These are phyloP conservation scores for Zymoseptoria brevis DNA, from an alignment of 2,329 filamentous ascomycete species.

Conservation along the genomic window DNA sequence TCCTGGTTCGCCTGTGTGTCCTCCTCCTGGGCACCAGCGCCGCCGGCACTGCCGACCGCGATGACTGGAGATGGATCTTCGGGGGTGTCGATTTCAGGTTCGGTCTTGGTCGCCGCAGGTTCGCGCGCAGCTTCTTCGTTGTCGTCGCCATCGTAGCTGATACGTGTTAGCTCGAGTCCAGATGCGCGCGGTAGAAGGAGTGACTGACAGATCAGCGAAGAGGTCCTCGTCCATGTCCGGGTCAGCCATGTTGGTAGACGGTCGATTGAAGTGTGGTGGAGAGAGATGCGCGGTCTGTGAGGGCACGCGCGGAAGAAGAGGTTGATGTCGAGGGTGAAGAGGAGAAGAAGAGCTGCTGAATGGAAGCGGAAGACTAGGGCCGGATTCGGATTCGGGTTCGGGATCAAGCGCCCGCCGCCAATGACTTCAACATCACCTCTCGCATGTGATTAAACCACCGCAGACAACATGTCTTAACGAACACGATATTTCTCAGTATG, in stretches of 20 bases:
- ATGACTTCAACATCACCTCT: too few species aligned
- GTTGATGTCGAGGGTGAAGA: neutral
- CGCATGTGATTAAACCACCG: neutral
- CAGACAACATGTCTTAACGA: neutral
- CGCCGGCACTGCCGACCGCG: slow-evolving; percentile 10
- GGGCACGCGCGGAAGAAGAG: too few species aligned
- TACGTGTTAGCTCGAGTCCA: slow-evolving; percentile 4
- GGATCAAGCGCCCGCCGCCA: too few species aligned
- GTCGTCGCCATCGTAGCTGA: slow-evolving; percentile 48
- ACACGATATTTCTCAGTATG: slow-evolving; percentile 25
- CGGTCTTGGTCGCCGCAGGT: slow-evolving; percentile 13
- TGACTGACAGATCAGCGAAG: slow-evolving; percentile 81
- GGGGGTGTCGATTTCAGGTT: slow-evolving; percentile 9
- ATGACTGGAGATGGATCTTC: slow-evolving; percentile 11
- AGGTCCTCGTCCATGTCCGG: slow-evolving; percentile 88
- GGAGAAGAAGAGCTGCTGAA: neutral
- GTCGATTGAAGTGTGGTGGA: neutral
- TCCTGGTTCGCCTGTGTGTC: slow-evolving; percentile 26
- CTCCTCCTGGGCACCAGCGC: slow-evolving; percentile 13
- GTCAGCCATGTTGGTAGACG: slow-evolving; percentile 58
- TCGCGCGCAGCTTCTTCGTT: slow-evolving; percentile 40
- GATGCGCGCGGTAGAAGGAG: neutral
- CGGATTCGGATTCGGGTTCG: too few species aligned
- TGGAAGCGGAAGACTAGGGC: neutral
- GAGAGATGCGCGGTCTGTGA: neutral